Percentiles rank a stretch among this genome's conserved stretches.
These are phyloP conservation scores for Gentiana dahurica DNA, from an alignment of 257 asterid genomes.

Conservation along the genomic window DNA sequence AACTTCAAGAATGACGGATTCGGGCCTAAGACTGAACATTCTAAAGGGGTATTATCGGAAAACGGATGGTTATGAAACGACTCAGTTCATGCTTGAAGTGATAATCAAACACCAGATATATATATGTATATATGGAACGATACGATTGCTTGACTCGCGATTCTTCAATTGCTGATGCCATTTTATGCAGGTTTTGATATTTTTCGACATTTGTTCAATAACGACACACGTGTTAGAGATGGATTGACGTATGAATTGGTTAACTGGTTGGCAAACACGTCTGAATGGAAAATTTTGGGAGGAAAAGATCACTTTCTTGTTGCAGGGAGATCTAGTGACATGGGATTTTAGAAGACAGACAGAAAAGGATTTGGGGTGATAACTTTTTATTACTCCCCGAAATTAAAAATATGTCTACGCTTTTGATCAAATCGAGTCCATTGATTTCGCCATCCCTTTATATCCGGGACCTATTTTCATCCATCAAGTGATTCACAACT, in stretches of 20 bases:
- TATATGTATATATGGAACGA: background rate
- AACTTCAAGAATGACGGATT: background rate
- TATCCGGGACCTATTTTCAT: slow-evolving; percentile 4
- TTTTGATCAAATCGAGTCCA: slow-evolving; percentile 3
- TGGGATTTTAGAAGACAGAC: slow-evolving; percentile 5
- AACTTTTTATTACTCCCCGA: slow-evolving; percentile 2
- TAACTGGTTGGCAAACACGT: slow-evolving; percentile 1
- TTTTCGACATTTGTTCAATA: background rate
- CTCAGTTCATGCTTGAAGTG: slow-evolving; percentile 5
- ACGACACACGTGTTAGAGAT: slow-evolving; percentile 1
- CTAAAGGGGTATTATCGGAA: slow-evolving; percentile 1
- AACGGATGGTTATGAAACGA: slow-evolving; percentile 5
- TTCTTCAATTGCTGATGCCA: slow-evolving; percentile 7
- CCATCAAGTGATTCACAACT: slow-evolving; percentile 4
- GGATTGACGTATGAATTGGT: slow-evolving; percentile 1
- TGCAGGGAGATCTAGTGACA: slow-evolving; percentile 1
- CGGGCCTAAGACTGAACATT: slow-evolving; percentile 1
- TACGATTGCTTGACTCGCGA: slow-evolving; percentile 7
- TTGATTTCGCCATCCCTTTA: slow-evolving; percentile 3
- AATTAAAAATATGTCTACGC: slow-evolving; percentile 2
- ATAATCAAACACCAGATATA: slow-evolving; percentile 1
- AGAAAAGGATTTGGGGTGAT: background rate
- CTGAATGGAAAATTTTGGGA: slow-evolving; percentile 7
- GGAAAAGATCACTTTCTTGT: slow-evolving; percentile 10
- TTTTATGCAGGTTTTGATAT: slow-evolving; percentile 10